phyloP scores from a whole-genome alignment of 192 early-diverging fungal species.

The Rhizophagus clarus region DNA sequence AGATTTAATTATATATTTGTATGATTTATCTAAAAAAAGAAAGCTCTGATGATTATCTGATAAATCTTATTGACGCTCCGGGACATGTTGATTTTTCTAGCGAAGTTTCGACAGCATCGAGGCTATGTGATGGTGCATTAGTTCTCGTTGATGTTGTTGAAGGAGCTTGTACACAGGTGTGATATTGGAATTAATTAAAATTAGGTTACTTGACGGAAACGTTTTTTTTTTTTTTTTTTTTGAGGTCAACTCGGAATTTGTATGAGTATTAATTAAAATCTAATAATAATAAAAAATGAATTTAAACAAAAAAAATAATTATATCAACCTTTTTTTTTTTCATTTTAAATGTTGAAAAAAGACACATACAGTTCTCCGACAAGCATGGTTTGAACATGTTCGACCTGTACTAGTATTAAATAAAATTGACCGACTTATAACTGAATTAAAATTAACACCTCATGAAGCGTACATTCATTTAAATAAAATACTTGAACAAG shows the following conservation, averaged over 20 bases:
- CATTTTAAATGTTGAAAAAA: conserved; percentile 36
- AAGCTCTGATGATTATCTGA: conserved; percentile 71
- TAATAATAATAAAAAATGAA: background rate
- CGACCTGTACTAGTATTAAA: conserved; percentile 94
- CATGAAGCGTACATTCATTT: conserved; percentile 91
- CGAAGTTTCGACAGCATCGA: conserved; percentile 99
- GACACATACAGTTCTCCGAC: conserved; percentile 93
- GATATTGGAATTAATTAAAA: background rate
- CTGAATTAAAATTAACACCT: conserved; percentile 90
- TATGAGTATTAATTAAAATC: background rate
- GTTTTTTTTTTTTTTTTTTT: background rate
- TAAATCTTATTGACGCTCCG: conserved; percentile 98
- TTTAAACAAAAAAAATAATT: background rate
- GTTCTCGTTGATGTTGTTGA: conserved; percentile 98
- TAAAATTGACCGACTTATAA: conserved; percentile 96
- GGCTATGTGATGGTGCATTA: conserved; percentile 93
- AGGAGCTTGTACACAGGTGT: conserved; percentile 96
- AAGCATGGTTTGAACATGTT: conserved; percentile 93
- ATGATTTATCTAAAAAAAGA: background rate
- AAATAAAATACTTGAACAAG: conserved; percentile 94
- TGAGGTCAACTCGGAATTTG: conserved; percentile 11
- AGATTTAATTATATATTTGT: background rate
- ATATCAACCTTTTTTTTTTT: background rate
- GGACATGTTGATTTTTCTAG: conserved; percentile 98
- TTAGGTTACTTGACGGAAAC: background rate